Percentiles rank a stretch among this genome's conserved stretches.
Evolutionary conservation across 495 filamentous ascomycete species (phyloP).

Genomic region (Hypoxylon trugodes): DNA sequence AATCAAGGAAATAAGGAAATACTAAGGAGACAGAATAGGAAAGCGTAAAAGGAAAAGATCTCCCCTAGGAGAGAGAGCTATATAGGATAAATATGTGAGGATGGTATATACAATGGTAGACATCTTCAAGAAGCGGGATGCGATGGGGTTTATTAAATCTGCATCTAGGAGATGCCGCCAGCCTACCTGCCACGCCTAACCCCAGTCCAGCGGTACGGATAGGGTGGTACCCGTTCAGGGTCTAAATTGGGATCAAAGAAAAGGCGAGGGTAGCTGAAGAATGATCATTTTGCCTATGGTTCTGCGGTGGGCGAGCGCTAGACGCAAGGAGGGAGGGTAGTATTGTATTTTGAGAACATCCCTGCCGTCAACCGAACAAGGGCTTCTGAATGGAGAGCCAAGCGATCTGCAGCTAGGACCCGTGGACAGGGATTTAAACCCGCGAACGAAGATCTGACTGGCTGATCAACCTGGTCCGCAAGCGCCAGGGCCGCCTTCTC

Average conservation of each 20-base stretch:
- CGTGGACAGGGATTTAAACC: conserved; percentile 24
- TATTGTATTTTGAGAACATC: conserved; percentile 28
- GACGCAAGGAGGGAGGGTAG: conserved; percentile 31
- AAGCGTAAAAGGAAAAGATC: conserved; percentile 48
- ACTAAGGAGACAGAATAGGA: conserved; percentile 44
- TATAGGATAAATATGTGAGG: conserved; percentile 36
- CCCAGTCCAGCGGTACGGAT: conserved; percentile 41
- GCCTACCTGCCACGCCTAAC: conserved; percentile 33
- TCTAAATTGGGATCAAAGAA: conserved; percentile 31
- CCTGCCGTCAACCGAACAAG: conserved; percentile 33
- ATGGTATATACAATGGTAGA: conserved; percentile 39
- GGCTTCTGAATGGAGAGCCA: conserved; percentile 38
- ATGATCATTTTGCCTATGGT: conserved; percentile 31
- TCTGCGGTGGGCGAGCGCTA: conserved; percentile 31
- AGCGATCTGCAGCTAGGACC: conserved; percentile 41
- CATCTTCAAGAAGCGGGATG: conserved; percentile 32
- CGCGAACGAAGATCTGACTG: conserved; percentile 32
- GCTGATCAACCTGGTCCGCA: conserved; percentile 19
- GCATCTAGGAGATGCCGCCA: conserved; percentile 19
- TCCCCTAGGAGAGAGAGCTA: conserved; percentile 35
- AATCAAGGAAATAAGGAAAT: conserved; percentile 42
- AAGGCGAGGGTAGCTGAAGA: conserved; percentile 18
- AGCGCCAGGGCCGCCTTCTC: conserved; percentile 39
- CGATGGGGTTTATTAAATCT: conserved; percentile 38
- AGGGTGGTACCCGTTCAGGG: conserved; percentile 28